These are phyloP conservation scores for Oenanthe sinensis DNA, from an alignment of 129 eudicot species.

Conservation along the genomic window DNA sequence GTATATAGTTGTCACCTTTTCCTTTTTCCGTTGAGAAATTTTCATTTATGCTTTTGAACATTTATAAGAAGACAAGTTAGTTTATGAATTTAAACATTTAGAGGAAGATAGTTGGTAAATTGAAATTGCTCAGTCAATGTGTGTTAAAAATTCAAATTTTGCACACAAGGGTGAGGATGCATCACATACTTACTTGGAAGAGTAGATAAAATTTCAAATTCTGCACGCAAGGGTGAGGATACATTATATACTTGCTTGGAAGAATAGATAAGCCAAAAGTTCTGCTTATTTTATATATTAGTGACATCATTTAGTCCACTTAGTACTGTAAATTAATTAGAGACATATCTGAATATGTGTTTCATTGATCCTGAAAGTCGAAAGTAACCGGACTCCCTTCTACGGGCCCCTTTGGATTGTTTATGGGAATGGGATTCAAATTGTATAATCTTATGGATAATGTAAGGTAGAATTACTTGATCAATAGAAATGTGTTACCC, in stretches of 20 bases:
- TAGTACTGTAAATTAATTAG: neutral
- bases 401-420: neutral
- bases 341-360: too few species aligned
- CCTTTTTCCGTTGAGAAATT: neutral
- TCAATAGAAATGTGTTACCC: too few species aligned
- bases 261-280: neutral
- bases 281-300: too few species aligned
- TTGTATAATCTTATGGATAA: too few species aligned
- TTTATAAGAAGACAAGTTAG: neutral
- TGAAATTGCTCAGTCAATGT: neutral
- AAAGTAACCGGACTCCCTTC: neutral
- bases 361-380: neutral
- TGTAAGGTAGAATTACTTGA: neutral
- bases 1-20: neutral
- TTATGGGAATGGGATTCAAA: too few species aligned
- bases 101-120: neutral
- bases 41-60: neutral
- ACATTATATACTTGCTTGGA: neutral
- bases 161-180: neutral
- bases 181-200: neutral
- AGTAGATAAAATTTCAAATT: neutral
- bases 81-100: neutral
- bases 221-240: neutral
- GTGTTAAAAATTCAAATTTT: neutral
- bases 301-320: neutral